These are phyloP conservation scores for Angomonas deanei DNA, from an alignment of 208 protist genomes.

Conservation along the genomic window DNA sequence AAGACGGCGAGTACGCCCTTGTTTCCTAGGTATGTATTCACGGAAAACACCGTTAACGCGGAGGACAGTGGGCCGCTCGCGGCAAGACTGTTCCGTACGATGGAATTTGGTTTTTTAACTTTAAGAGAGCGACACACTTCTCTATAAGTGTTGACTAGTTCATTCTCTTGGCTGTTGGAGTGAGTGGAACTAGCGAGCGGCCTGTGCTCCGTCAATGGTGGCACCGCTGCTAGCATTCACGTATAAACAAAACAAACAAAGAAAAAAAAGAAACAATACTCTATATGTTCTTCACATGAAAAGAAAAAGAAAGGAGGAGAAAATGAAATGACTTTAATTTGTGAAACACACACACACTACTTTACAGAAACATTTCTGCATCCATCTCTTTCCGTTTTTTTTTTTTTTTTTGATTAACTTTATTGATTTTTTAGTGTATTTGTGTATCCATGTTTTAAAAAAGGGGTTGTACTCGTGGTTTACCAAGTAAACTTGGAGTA, in stretches of 20 bases:
- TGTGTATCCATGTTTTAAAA: not conserved
- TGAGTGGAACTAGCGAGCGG: too few species aligned
- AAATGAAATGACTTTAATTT: not conserved
- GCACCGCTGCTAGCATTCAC: too few species aligned
- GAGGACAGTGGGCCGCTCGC: not conserved
- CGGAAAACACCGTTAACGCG: not conserved
- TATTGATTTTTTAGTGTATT: not conserved
- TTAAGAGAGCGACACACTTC: not conserved
- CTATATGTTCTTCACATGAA: not conserved
- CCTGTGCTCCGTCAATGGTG: too few species aligned
- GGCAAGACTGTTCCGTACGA: not conserved
- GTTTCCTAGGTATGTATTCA: not conserved
- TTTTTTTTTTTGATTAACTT: too few species aligned
- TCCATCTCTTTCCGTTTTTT: too few species aligned
- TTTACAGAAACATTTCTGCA: not conserved
- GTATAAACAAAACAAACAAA: conserved; percentile 2
- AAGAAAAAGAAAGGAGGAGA: not conserved
- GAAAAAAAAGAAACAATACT: not conserved
- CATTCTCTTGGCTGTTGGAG: too few species aligned
- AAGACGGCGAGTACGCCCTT: not conserved
- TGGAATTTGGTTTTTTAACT: not conserved
- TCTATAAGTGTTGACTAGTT: not conserved
- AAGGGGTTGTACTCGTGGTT: too few species aligned
- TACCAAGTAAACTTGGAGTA: conserved; percentile 51
- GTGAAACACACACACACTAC: not conserved